Percentiles rank a stretch among this genome's conserved stretches.
These are phyloP conservation scores for Lavandula angustifolia DNA, from an alignment of 257 asterid genomes.

Conservation along the genomic window DNA sequence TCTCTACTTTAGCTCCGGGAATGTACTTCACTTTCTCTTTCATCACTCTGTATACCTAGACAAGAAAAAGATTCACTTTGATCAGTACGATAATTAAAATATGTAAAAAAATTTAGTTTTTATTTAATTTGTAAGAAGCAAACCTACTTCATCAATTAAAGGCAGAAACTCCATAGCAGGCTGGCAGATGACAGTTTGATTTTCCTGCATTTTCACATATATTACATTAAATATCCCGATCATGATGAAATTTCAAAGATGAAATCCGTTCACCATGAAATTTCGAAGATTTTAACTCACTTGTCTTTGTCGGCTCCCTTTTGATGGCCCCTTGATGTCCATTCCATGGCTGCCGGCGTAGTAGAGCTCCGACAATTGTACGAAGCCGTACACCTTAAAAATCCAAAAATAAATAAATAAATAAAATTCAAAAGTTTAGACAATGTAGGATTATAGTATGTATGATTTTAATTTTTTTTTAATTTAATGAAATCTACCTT, in stretches of 20 bases:
- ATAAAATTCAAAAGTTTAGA: background rate
- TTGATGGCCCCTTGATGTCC: constrained; percentile 90
- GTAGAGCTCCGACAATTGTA: constrained; percentile 70
- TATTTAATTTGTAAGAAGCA: background rate
- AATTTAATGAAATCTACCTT: constrained; percentile 46
- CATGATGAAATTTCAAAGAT: too few relatives aligned
- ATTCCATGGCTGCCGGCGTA: constrained; percentile 98
- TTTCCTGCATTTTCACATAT: constrained; percentile 50
- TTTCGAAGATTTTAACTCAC: constrained; percentile 37
- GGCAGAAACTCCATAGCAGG: constrained; percentile 88
- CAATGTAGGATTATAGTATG: too few relatives aligned
- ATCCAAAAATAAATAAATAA: background rate
- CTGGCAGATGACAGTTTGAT: constrained; percentile 79
- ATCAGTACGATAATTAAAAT: background rate
- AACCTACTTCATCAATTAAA: constrained; percentile 69
- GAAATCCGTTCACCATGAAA: background rate
- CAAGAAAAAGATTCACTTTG: background rate
- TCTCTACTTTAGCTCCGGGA: constrained; percentile 77
- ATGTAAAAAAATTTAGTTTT: background rate
- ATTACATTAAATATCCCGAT: constrained; percentile 8
- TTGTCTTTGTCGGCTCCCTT: constrained; percentile 46
- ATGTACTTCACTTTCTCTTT: constrained; percentile 57
- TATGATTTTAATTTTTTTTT: background rate
- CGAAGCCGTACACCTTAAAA: constrained; percentile 59
- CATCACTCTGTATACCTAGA: constrained; percentile 57